These are phyloP conservation scores for Fraxinus anomala DNA, from an alignment of 257 asterid species.

Conservation along the genomic window DNA sequence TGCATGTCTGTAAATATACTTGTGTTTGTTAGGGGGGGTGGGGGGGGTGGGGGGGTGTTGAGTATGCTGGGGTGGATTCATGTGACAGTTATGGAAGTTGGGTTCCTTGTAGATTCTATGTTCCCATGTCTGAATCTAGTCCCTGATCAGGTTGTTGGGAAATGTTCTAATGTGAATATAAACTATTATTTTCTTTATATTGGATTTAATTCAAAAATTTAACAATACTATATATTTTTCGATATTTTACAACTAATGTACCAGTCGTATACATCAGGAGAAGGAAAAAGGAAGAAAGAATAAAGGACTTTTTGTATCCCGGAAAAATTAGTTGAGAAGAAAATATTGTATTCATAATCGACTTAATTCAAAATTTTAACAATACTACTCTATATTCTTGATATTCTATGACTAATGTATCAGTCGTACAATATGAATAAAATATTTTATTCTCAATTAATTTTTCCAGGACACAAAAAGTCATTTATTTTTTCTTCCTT, in stretches of 20 bases:
- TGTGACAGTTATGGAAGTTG: slow-evolving; percentile 79
- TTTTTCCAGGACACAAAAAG: not conserved
- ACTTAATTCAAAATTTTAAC: no score
- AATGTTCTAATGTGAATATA: slow-evolving; percentile 15
- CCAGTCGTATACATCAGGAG: no score
- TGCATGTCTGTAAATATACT: no score
- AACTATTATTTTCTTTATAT: not conserved
- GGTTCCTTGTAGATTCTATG: slow-evolving; percentile 53
- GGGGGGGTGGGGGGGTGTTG: not conserved
- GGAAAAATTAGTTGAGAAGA: no score
- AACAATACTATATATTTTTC: not conserved
- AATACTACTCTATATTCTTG: not conserved
- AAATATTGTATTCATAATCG: no score
- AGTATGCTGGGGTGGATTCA: slow-evolving; percentile 26
- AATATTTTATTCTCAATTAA: not conserved
- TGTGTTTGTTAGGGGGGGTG: not conserved
- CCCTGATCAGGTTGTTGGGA: slow-evolving; percentile 43
- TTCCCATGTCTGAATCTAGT: slow-evolving; percentile 46
- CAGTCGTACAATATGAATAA: not conserved
- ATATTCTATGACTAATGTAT: not conserved
- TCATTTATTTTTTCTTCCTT: not conserved
- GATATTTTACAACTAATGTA: no score
- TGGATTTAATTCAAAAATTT: not conserved
- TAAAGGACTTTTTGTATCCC: no score
- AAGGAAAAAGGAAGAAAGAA: no score